These are phyloP conservation scores for Xylona heveae DNA, from an alignment of 495 filamentous ascomycete genomes.

Conservation along the genomic window DNA sequence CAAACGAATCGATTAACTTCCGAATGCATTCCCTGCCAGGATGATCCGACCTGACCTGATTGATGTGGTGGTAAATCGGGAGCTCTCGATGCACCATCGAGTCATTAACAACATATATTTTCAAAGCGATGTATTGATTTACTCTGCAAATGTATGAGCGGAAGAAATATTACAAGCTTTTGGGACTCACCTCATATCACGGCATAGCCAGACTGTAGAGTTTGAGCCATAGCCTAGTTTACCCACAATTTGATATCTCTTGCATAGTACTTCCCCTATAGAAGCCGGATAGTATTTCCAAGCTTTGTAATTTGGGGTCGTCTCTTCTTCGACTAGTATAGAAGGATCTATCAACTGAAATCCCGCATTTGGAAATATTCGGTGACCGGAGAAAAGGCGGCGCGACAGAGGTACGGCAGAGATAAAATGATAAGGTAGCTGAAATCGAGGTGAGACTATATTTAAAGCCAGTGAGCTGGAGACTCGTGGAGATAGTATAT, in stretches of 20 bases:
- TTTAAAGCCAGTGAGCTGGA: too few species aligned
- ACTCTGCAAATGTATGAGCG: conserved; percentile 9
- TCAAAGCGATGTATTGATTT: conserved; percentile 19
- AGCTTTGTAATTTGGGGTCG: conserved; percentile 19
- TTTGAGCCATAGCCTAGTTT: conserved; percentile 32
- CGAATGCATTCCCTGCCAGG: conserved; percentile 4
- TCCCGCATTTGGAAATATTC: too few species aligned
- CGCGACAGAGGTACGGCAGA: too few species aligned
- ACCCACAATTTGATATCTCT: conserved; percentile 25
- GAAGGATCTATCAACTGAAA: too few species aligned
- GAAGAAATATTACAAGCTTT: conserved; percentile 4
- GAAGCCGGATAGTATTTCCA: conserved; percentile 25
- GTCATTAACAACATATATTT: conserved; percentile 14
- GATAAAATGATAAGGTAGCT: too few species aligned
- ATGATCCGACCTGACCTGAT: conserved; percentile 2
- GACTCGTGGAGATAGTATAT: too few species aligned
- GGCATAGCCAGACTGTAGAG: conserved; percentile 31
- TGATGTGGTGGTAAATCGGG: conserved; percentile 5
- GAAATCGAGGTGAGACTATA: too few species aligned
- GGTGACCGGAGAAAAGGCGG: too few species aligned
- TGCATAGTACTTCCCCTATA: conserved; percentile 25
- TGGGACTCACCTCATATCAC: conserved; percentile 26
- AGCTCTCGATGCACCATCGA: conserved; percentile 4
- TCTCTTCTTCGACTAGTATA: conserved; percentile 22
- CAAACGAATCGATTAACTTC: conserved; percentile 4